These are phyloP conservation scores for Aegilops speltoides DNA, from an alignment of 176 grass and related monocot species.

Conservation along the genomic window DNA sequence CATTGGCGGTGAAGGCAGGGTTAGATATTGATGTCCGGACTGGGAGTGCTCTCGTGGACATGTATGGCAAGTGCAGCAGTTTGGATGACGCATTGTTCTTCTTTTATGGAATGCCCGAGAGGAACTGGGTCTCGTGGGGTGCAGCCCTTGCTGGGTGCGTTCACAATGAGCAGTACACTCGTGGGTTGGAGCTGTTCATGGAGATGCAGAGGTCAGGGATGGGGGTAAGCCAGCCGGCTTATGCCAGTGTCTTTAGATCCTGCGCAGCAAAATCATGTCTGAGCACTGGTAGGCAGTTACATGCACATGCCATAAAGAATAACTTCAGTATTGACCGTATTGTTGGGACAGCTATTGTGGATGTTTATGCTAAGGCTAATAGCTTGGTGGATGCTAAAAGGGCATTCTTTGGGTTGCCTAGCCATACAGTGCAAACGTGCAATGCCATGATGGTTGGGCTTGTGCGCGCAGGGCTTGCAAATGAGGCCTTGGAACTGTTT, in stretches of 20 bases:
- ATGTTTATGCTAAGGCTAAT: slow-evolving; percentile 73
- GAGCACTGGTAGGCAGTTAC: slow-evolving; percentile 57
- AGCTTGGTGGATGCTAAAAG: slow-evolving; percentile 62
- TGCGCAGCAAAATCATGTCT: slow-evolving; percentile 49
- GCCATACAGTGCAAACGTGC: slow-evolving; percentile 55
- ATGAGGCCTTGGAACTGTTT: slow-evolving; percentile 63
- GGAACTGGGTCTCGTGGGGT: slow-evolving; percentile 80
- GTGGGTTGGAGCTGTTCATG: slow-evolving; percentile 58
- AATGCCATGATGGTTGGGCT: slow-evolving; percentile 91
- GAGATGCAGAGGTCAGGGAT: slow-evolving; percentile 72
- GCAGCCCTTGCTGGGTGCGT: slow-evolving; percentile 57
- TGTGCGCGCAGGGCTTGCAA: slow-evolving; percentile 43
- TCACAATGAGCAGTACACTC: slow-evolving; percentile 52
- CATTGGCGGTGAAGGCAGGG: slow-evolving; percentile 46
- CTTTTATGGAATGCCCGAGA: slow-evolving; percentile 68
- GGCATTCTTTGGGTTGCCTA: slow-evolving; percentile 61
- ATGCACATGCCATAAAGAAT: slow-evolving; percentile 76
- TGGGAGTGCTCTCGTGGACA: slow-evolving; percentile 67
- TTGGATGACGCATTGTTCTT: slow-evolving; percentile 53
- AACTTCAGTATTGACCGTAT: slow-evolving; percentile 59
- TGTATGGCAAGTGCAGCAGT: slow-evolving; percentile 80
- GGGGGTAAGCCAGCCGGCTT: slow-evolving; percentile 65
- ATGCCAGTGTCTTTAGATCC: slow-evolving; percentile 79
- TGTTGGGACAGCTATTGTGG: slow-evolving; percentile 82
- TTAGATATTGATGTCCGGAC: slow-evolving; percentile 52